Conservation (phyloP, 140 eudicot species). For the Ambrosia hybrid region DNA sequence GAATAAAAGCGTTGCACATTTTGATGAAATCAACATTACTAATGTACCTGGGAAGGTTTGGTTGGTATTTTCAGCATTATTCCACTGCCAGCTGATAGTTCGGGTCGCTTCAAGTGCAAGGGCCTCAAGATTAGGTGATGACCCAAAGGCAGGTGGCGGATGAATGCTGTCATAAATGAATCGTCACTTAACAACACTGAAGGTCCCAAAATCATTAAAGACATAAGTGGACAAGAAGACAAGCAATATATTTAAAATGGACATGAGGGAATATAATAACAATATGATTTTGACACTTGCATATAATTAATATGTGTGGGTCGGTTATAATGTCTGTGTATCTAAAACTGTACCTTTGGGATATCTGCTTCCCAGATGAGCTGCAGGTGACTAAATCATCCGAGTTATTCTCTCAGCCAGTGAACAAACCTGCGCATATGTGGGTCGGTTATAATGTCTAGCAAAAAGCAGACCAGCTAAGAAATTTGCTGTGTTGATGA, state of each 20-base stretch:
- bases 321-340: constrained; percentile 8
- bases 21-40: constrained; percentile 14
- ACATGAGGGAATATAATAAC: neutral
- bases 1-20: neutral
- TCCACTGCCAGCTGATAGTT: constrained; percentile 51
- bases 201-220: neutral
- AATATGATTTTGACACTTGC: neutral
- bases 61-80: constrained; percentile 40
- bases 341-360: constrained; percentile 44
- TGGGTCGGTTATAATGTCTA: neutral
- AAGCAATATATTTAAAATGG: constrained; percentile 4
- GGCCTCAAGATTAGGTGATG: constrained; percentile 92
- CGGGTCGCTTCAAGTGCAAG: constrained; percentile 74
- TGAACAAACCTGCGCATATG: constrained; percentile 57
- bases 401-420: constrained; percentile 41
- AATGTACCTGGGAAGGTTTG: constrained; percentile 52
- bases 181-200: constrained; percentile 12
- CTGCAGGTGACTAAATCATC: constrained; percentile 50
- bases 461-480: neutral
- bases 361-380: constrained; percentile 45
- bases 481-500: constrained; percentile 1
- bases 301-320: neutral
- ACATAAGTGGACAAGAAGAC: constrained; percentile 10
- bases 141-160: constrained; percentile 99
- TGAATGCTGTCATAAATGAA: constrained; percentile 52